Evolutionary conservation across 306 rosid species (phyloP).

Genomic region (Pyrus communis): DNA sequence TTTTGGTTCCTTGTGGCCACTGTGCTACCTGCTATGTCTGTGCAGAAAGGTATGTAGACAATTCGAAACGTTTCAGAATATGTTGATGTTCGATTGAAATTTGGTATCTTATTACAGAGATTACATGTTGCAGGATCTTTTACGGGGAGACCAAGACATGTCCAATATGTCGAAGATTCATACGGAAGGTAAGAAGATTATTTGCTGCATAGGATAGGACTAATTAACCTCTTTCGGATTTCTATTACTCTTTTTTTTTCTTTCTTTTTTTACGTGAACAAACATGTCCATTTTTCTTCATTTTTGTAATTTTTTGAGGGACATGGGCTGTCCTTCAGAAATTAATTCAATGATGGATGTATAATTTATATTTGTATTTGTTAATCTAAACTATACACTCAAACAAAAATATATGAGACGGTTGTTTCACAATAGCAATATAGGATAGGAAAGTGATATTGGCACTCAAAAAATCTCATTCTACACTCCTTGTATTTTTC

Average conservation of each 20-base stretch:
- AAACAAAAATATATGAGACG: neutral
- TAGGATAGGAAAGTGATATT: no score
- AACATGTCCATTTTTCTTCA: neutral
- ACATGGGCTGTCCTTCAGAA: neutral
- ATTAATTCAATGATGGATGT: neutral
- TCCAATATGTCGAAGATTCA: constrained; percentile 30
- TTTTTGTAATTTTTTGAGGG: neutral
- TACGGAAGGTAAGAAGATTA: constrained; percentile 26
- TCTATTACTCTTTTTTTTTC: neutral
- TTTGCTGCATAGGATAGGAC: constrained; percentile 1
- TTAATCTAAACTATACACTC: neutral
- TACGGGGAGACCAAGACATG: constrained; percentile 28
- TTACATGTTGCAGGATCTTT: constrained; percentile 21
- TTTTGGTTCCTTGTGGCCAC: constrained; percentile 43
- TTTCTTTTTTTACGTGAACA: neutral
- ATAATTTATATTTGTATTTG: neutral
- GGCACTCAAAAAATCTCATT: no score
- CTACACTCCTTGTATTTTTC: no score
- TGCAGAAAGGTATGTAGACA: constrained; percentile 22
- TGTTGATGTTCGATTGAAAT: neutral
- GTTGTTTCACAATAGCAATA: neutral
- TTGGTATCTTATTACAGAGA: neutral
- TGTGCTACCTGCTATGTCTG: constrained; percentile 34
- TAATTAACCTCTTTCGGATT: neutral
- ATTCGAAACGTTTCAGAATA: neutral